Evolutionary conservation across 495 filamentous ascomycete species (phyloP).

Genomic region (Cenococcum geophilum): DNA sequence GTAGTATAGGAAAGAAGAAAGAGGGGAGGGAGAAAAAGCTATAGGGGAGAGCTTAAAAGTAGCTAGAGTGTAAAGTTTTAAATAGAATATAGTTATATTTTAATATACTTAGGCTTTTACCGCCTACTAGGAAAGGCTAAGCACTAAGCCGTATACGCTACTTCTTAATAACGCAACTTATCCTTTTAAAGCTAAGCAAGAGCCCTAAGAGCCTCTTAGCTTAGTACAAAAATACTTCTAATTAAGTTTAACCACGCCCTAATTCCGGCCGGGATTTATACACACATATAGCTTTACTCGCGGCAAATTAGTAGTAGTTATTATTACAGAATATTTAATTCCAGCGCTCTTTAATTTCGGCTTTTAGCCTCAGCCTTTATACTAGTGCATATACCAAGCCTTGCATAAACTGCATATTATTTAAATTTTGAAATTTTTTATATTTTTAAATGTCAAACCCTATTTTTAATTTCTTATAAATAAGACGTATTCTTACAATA

Average conservation of each 20-base stretch:
- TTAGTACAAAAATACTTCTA: background rate
- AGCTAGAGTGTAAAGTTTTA: slow-evolving; percentile 15
- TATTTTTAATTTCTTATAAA: background rate
- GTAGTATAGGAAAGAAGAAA: background rate
- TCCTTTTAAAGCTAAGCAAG: background rate
- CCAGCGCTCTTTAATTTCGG: too few relatives aligned
- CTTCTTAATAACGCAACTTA: slow-evolving; percentile 6
- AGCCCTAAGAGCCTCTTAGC: background rate
- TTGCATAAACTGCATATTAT: background rate
- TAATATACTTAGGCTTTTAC: background rate
- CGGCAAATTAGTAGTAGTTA: background rate
- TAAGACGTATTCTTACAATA: too few relatives aligned
- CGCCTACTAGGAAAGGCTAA: slow-evolving; percentile 8
- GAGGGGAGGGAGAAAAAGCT: background rate
- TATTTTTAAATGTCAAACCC: background rate
- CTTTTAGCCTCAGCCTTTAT: background rate
- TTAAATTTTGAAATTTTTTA: background rate
- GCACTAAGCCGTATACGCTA: background rate
- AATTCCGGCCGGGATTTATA: too few relatives aligned
- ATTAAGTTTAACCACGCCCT: background rate
- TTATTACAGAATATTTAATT: too few relatives aligned
- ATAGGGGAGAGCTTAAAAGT: slow-evolving; percentile 7
- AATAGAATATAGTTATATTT: slow-evolving; percentile 10
- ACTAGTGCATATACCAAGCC: background rate
- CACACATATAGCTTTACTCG: background rate